phyloP scores from a whole-genome alignment of 2,329 filamentous ascomycete species.

The Truncatella angustata region DNA sequence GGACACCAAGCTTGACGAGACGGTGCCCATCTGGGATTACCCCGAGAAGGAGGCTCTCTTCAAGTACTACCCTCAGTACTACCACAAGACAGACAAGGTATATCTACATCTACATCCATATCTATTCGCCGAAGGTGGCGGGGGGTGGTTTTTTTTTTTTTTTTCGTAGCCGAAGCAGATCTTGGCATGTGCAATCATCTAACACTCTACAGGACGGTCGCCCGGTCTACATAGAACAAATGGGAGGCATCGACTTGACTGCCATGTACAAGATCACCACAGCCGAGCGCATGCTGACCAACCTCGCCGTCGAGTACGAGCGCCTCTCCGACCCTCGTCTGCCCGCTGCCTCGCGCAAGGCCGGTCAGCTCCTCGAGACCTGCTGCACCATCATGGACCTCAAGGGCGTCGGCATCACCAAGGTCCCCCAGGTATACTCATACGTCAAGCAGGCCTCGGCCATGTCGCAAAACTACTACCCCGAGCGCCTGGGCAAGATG shows the following conservation, averaged over 20 bases:
- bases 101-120: neutral
- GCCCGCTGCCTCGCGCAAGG: conserved; percentile 91
- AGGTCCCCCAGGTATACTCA: conserved; percentile 78
- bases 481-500: conserved; percentile 90
- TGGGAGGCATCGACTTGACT: conserved; percentile 87
- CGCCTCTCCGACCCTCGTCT: conserved; percentile 90
- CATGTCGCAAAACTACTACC: conserved; percentile 99
- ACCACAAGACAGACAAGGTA: conserved; percentile 93
- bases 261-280: conserved; percentile 93
- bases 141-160: no score
- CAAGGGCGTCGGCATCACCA: conserved; percentile 85
- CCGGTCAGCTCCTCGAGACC: conserved; percentile 87
- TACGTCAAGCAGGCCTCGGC: conserved; percentile 83
- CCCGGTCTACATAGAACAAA: conserved; percentile 94
- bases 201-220: conserved; percentile 71
- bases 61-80: conserved; percentile 96
- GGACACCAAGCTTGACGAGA: conserved; percentile 79
- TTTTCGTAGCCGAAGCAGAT: no score
- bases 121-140: no score
- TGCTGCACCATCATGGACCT: conserved; percentile 99
- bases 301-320: conserved; percentile 97
- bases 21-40: conserved; percentile 81
- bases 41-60: conserved; percentile 79
- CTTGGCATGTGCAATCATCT: no score
- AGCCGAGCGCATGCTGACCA: conserved; percentile 89